These are phyloP conservation scores for Suzukiozyma palmioleophila DNA, from an alignment of 1,139 yeast species.

Conservation along the genomic window DNA sequence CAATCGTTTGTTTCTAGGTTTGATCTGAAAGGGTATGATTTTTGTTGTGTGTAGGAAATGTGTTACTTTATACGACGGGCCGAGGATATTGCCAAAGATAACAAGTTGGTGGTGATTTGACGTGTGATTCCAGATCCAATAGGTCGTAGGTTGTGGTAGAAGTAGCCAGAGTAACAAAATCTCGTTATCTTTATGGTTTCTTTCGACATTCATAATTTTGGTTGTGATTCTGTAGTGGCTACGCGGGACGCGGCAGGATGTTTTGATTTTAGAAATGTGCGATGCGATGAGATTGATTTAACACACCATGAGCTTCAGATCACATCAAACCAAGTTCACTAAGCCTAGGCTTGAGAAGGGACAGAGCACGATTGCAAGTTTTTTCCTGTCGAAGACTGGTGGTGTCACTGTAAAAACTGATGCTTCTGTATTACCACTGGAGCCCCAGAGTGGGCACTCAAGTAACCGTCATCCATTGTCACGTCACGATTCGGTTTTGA, in stretches of 20 bases:
- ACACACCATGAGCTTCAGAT: neutral
- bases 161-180: too few relatives aligned
- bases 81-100: too few relatives aligned
- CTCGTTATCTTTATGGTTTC: too few relatives aligned
- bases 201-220: too few relatives aligned
- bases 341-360: constrained; percentile 2
- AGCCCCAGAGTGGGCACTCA: neutral
- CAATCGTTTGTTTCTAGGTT: too few relatives aligned
- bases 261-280: neutral
- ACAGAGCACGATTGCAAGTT: constrained; percentile 3
- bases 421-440: neutral
- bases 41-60: too few relatives aligned
- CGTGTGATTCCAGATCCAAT: too few relatives aligned
- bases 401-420: neutral
- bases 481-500: neutral
- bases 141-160: too few relatives aligned
- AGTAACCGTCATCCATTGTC: neutral
- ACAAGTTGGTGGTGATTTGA: too few relatives aligned
- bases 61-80: too few relatives aligned
- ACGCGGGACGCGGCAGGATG: neutral
- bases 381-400: neutral
- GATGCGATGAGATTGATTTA: neutral
- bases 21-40: too few relatives aligned
- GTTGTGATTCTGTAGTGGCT: neutral
- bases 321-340: neutral